phyloP scores from a whole-genome alignment of 139 green algal species.

The Micromonas pusilla region DNA sequence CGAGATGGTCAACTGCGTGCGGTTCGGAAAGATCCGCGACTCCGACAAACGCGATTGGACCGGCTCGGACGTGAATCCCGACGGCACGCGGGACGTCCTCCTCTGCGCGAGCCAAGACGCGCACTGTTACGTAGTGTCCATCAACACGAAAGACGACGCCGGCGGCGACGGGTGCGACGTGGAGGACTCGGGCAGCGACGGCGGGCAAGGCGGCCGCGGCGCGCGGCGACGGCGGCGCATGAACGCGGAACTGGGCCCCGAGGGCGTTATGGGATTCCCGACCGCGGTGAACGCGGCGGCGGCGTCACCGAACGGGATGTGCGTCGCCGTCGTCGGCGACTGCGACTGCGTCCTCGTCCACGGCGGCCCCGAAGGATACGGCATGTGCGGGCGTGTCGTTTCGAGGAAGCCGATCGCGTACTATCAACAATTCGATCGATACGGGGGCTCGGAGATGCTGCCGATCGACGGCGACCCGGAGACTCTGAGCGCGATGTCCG shows the following conservation, averaged over 20 bases:
- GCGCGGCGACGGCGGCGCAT: background rate
- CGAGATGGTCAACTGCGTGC: background rate
- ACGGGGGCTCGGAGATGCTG: background rate
- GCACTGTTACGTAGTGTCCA: background rate
- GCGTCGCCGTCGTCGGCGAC: background rate
- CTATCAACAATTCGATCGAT: no score
- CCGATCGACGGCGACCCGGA: background rate
- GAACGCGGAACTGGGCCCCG: background rate
- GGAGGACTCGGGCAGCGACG: no score
- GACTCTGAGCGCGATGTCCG: background rate
- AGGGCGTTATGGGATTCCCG: background rate
- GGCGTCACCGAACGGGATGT: background rate
- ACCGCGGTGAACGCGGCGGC: background rate
- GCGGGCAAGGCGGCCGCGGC: background rate
- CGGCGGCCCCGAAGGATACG: background rate
- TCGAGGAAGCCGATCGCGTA: no score
- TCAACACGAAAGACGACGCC: background rate
- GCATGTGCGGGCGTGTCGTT: no score
- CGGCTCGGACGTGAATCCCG: no score
- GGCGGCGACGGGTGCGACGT: background rate
- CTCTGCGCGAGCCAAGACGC: background rate
- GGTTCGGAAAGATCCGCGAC: background rate
- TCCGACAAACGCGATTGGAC: background rate
- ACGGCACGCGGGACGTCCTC: no score
- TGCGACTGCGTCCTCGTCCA: background rate